These are phyloP conservation scores for Rhizopogon roseolus DNA, from an alignment of 768 basidiomycete genomes.

Conservation along the genomic window DNA sequence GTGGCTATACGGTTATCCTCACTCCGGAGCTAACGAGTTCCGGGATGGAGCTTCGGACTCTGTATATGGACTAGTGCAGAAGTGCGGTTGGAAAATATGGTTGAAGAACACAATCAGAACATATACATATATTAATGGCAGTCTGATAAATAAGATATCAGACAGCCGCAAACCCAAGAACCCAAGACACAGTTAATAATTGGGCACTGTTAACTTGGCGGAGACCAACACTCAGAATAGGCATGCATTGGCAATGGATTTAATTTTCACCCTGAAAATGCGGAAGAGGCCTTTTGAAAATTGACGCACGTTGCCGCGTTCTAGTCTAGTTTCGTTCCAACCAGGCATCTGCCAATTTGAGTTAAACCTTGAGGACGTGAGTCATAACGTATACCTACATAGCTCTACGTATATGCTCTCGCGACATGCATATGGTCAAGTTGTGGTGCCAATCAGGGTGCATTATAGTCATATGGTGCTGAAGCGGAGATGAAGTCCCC, in stretches of 20 bases:
- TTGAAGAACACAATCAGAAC: neutral
- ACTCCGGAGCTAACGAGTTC: neutral
- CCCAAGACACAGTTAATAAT: too few relatives aligned
- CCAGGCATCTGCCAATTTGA: neutral
- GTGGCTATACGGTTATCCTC: neutral
- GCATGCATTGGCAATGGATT: neutral
- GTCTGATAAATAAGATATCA: neutral
- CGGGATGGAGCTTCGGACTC: neutral
- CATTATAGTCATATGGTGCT: neutral
- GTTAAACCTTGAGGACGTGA: too few relatives aligned
- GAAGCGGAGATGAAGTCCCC: neutral
- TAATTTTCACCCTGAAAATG: neutral
- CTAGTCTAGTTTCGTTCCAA: neutral
- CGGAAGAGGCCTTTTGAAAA: neutral
- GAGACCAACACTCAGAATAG: neutral
- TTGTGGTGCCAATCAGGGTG: neutral
- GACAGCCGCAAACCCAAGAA: neutral
- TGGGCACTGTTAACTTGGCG: neutral
- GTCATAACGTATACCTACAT: too few relatives aligned
- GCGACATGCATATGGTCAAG: too few relatives aligned
- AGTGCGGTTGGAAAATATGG: neutral
- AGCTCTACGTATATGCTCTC: too few relatives aligned
- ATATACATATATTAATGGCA: too few relatives aligned
- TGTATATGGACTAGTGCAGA: neutral
- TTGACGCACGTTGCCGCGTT: neutral